Evolutionary conservation across 139 green algal genomes (phyloP), one percentile per base, ranked within the genome.

Genomic region (Volvox africanus): DNA sequence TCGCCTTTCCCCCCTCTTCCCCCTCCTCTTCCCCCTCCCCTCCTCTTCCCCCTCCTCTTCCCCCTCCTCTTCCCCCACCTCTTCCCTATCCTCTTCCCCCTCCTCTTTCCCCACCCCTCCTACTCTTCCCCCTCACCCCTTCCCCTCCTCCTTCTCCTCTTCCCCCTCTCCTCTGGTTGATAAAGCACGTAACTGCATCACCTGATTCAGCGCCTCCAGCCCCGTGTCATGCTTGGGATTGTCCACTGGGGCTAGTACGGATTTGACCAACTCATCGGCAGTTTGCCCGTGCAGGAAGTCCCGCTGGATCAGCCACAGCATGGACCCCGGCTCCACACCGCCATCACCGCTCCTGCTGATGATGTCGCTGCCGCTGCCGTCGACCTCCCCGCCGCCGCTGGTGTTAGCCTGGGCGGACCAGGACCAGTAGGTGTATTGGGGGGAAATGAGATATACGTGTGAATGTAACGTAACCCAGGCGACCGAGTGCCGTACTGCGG

Each of bases 251-350:
- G 86, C 69, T 32, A 99, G 94, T 22, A 97, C 96, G 2, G 95
- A 88, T 0, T 76, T 61, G 35, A 99, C 93, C 91, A 97, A 94
- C 79, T 96, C 80, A 83, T 96, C 82, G 68, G 97, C 95, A 0
- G 93, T 95, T 80, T 96, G 96, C 35, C 97, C 97, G 83, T 96
- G 93, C 89, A 99, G 92, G 86, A 99, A 99, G 93, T 99, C 97
- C 0, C 97, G 90, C 94, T 99, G 97, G 32, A 99, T 99, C 44
- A 99, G 93, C 97, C 97, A 99, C 73, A 99, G 90, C 96, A 99
- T 99, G 80, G 92, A 92, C 35, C 94, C 96, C 1, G 97, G 96
- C 76, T 96, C 91, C 26, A 97, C 90, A 19, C 91, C 37, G 0
- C 67, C 26, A 26, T n/a, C 62, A 19, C 18, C 62, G 13, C 5